phyloP scores from a whole-genome alignment of 2,329 filamentous ascomycete genomes.

The Colletotrichum coccodes region DNA sequence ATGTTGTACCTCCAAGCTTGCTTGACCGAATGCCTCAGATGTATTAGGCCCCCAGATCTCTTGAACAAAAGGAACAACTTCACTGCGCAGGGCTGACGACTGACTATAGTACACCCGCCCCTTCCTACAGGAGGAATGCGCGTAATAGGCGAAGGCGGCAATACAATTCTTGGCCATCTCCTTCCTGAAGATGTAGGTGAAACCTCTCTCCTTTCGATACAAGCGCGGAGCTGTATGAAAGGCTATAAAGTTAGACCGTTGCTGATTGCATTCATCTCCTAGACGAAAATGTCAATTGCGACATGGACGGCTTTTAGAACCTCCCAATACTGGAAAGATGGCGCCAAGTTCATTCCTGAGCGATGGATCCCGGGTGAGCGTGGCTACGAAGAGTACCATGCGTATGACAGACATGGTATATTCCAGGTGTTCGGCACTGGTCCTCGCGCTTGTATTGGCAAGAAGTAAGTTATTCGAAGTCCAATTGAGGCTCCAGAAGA shows the following conservation, averaged over 20 bases:
- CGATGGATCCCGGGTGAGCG: constrained; percentile 43
- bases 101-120: constrained; percentile 49
- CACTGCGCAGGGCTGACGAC: not conserved
- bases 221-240: too few species aligned
- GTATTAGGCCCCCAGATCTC: not conserved
- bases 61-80: too few species aligned
- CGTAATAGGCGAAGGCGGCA: constrained; percentile 43
- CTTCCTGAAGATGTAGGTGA: constrained; percentile 43
- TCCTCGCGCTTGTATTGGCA: constrained; percentile 43
- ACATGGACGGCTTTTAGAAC: constrained; percentile 37
- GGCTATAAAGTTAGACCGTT: too few species aligned
- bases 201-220: not conserved
- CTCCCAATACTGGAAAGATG: constrained; percentile 51
- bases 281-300: constrained; percentile 46
- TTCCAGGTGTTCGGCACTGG: constrained; percentile 42
- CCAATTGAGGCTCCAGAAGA: too few species aligned
- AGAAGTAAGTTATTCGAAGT: constrained; percentile 39
- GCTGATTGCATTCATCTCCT: not conserved
- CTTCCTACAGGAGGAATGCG: constrained; percentile 38
- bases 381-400: constrained; percentile 26
- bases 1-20: constrained; percentile 49
- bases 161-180: constrained; percentile 40
- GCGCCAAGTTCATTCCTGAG: constrained; percentile 55
- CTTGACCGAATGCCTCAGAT: constrained; percentile 49
- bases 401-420: constrained; percentile 34